Evolutionary conservation across 192 early-diverging fungal species (phyloP), one percentile per base, ranked within the genome.

Genomic region (Rhizophagus clarus): DNA sequence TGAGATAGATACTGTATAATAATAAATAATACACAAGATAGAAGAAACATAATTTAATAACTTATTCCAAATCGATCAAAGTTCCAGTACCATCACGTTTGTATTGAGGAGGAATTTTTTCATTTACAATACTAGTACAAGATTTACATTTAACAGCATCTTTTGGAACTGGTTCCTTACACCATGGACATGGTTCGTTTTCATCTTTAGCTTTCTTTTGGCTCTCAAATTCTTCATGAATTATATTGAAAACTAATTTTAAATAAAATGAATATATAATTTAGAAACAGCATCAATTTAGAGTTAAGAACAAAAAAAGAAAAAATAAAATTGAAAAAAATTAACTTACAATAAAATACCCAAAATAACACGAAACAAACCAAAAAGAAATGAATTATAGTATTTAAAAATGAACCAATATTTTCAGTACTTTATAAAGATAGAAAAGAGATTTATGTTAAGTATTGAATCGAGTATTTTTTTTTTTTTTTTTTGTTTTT

Each of bases 111-210:
- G 85, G 85, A 17, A 82, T 80, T 81, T 86, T 86, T 80, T 86
- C 85, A 47, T 82, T 76, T 79, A 86, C 68, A 78, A 81, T 79
- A 61, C 83, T 84, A 64, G 81, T 79, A 79, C 85, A 86, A 79
- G 79, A 81, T 82, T 84, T 78, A 75, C 85, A 86, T 79, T 86
- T 86, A 74, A 81, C 73, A 77, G 85, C 83, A 45, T 81, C 79
- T 70, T 81, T 34, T 17, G 85, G 81, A 40, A 86, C 82, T 10
- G 72, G 71, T 47, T 79, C 81, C 67, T 76, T 72, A 74, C 85
- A 86, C 85, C 85, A 86, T 20, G 72, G 81, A 72, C 85, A 86
- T 12, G 83, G 34, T 1, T 61, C 32, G 1, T 14, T 40, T 8
- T 17, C 31, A 17, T 10, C 29, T 22, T 32, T 26, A 3, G 1